These are phyloP conservation scores for Sugiyamaella americana DNA, from an alignment of 805 yeast species.

Conservation along the genomic window DNA sequence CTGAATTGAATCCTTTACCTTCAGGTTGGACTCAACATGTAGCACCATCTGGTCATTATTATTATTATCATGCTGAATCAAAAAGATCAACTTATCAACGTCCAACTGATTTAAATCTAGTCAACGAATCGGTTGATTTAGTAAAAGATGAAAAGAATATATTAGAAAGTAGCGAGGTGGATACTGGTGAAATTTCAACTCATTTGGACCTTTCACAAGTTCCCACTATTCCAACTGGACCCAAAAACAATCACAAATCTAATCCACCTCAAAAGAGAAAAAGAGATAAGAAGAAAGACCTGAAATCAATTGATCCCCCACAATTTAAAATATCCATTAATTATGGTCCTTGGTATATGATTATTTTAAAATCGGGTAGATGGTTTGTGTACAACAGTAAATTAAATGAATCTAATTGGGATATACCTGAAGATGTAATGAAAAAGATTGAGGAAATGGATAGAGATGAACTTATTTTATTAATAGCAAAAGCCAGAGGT, in stretches of 20 bases:
- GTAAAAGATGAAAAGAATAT: neutral
- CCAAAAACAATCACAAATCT: neutral
- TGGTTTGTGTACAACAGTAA: conserved; percentile 37
- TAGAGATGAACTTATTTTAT: conserved; percentile 27
- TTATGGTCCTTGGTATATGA: conserved; percentile 37
- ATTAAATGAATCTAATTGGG: conserved; percentile 34
- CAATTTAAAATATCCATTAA: conserved; percentile 16
- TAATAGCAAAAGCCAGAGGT: conserved; percentile 38
- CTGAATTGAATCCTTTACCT: conserved; percentile 24
- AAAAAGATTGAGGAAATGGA: conserved; percentile 29
- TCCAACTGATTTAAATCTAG: conserved; percentile 24
- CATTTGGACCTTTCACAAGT: no score
- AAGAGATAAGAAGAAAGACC: conserved; percentile 4
- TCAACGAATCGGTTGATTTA: neutral
- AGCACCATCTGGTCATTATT: conserved; percentile 37
- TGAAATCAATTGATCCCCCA: conserved; percentile 13
- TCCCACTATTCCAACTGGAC: neutral
- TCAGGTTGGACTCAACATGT: conserved; percentile 35
- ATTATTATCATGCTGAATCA: conserved; percentile 36
- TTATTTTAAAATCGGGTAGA: conserved; percentile 38
- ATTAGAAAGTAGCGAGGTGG: neutral
- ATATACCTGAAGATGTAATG: conserved; percentile 29
- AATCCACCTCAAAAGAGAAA: neutral
- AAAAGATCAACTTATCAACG: conserved; percentile 36
- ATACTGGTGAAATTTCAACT: neutral